A percentile compares a stretch with the other conserved stretches of the same genome.
phyloP scores from a whole-genome alignment of 768 basidiomycete species.

The Tylopilus subfusipes region DNA sequence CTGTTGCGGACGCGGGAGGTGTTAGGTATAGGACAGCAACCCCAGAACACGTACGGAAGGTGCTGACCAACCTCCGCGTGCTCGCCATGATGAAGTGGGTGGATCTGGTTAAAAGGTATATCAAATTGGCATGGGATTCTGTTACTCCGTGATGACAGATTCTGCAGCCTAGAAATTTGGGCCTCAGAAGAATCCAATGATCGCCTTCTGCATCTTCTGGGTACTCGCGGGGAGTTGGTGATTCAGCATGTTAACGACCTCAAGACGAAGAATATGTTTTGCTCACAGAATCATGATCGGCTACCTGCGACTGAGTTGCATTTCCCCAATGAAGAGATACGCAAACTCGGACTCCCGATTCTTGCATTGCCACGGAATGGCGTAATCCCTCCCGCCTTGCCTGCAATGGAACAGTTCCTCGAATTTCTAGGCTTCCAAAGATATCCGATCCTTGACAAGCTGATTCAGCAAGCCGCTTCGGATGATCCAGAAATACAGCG shows the following conservation, averaged over 20 bases:
- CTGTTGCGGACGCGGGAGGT: not conserved
- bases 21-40: not conserved
- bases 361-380: constrained; percentile 38
- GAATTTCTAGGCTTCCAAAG: not conserved
- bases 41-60: not conserved
- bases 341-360: constrained; percentile 71
- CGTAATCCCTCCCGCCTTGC: not conserved
- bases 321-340: constrained; percentile 68
- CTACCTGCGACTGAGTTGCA: constrained; percentile 53
- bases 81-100: constrained; percentile 38
- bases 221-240: constrained; percentile 39
- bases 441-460: constrained; percentile 4
- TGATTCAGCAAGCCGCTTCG: constrained; percentile 11
- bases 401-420: not conserved
- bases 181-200: constrained; percentile 15
- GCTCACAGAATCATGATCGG: constrained; percentile 3
- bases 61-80: not conserved
- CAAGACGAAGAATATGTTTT: constrained; percentile 5
- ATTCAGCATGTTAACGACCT: not conserved
- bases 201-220: constrained; percentile 49
- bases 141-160: not conserved
- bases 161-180: constrained; percentile 2
- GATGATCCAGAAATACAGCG: not conserved
- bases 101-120: constrained; percentile 7
- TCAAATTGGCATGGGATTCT: constrained; percentile 46